Conservation (phyloP, 257 asterid genomes). For the Scutellaria minor region DNA sequence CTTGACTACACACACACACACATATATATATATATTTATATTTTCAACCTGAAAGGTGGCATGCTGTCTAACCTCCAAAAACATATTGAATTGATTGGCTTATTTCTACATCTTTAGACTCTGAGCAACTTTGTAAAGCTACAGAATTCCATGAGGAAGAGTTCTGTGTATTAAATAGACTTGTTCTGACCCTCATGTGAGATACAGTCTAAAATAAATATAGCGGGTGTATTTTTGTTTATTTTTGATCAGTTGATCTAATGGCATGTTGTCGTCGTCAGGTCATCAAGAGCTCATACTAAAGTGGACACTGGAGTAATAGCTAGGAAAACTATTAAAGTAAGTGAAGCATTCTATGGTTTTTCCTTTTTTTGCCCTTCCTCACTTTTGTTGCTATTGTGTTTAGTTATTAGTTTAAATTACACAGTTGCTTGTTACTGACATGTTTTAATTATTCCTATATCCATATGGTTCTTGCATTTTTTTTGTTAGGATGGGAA, state of each 20-base stretch:
- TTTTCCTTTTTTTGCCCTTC: slow-evolving; percentile 11
- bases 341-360: slow-evolving; percentile 42
- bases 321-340: slow-evolving; percentile 59
- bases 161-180: slow-evolving; percentile 12
- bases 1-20: not conserved
- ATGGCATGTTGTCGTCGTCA: slow-evolving; percentile 38
- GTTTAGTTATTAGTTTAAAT: slow-evolving; percentile 18
- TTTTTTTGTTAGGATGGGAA: not conserved
- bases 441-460: slow-evolving; percentile 11
- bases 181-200: not conserved
- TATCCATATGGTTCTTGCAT: slow-evolving; percentile 23
- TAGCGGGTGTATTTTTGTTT: slow-evolving; percentile 15
- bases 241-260: slow-evolving; percentile 31
- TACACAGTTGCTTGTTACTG: slow-evolving; percentile 3
- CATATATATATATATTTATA: not conserved
- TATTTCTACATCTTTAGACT: not conserved
- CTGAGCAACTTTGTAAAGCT: slow-evolving; percentile 20
- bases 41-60: slow-evolving; percentile 27
- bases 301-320: slow-evolving; percentile 48
- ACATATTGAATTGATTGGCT: slow-evolving; percentile 1
- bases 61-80: slow-evolving; percentile 16
- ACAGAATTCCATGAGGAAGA: slow-evolving; percentile 10
- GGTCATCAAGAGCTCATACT: slow-evolving; percentile 64
- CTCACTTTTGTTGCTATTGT: slow-evolving; percentile 9
- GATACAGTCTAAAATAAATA: slow-evolving; percentile 2